A percentile compares a stretch with the other conserved stretches of the same genome.
These are phyloP conservation scores for Truncatella angustata DNA, from an alignment of 2,329 filamentous ascomycete genomes.

Conservation along the genomic window DNA sequence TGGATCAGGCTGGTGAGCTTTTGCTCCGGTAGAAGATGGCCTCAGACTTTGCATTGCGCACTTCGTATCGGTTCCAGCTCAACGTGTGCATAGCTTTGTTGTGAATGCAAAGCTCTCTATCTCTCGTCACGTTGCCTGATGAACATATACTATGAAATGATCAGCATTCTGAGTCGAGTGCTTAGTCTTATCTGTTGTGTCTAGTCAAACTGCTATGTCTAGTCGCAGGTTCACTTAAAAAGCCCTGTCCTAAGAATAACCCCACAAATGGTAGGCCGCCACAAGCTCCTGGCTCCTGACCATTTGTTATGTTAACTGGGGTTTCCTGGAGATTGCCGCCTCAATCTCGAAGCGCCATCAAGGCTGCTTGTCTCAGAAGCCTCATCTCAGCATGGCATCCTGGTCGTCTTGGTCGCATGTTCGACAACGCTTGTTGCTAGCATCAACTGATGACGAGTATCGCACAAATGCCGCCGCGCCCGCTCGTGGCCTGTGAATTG, in stretches of 20 bases:
- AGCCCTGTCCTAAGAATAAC: too few relatives aligned
- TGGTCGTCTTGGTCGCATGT: not conserved
- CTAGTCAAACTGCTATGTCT: not conserved
- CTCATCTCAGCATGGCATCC: conserved; percentile 3
- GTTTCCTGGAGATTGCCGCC: conserved; percentile 1
- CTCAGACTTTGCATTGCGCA: not conserved
- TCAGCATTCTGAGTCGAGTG: not conserved
- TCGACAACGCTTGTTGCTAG: not conserved
- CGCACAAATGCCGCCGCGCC: too few relatives aligned
- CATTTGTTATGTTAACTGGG: not conserved
- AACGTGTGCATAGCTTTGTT: too few relatives aligned
- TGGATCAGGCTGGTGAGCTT: not conserved
- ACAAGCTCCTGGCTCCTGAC: too few relatives aligned
- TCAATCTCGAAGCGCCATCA: not conserved
- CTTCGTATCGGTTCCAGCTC: too few relatives aligned
- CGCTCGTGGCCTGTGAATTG: too few relatives aligned
- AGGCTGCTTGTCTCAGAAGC: not conserved
- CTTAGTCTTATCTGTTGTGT: not conserved
- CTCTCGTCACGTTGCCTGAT: not conserved
- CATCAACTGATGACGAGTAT: too few relatives aligned
- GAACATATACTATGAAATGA: not conserved
- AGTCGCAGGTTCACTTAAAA: too few relatives aligned
- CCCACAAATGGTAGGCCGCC: too few relatives aligned
- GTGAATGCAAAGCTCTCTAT: too few relatives aligned
- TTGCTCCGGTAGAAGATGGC: not conserved